phyloP scores from a whole-genome alignment of 2,329 filamentous ascomycete species.

The Colletotrichum theobromicola region DNA sequence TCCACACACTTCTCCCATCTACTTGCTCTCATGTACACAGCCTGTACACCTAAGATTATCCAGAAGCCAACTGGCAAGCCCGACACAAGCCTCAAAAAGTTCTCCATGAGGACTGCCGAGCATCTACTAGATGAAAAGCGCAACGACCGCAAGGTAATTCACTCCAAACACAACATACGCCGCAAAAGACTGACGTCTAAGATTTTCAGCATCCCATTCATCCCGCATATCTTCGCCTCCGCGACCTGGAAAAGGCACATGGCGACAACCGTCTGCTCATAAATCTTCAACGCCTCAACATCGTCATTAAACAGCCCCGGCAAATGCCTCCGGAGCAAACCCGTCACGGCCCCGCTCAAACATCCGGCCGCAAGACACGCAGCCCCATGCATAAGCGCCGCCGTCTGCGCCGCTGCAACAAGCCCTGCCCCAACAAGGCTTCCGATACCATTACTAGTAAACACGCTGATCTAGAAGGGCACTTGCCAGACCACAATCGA shows the following conservation, averaged over 20 bases:
- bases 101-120: neutral
- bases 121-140: neutral
- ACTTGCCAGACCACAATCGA: conserved; percentile 47
- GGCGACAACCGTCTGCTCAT: fast-evolving
- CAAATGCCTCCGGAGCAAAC: neutral
- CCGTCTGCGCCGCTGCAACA: conserved; percentile 18
- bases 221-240: neutral
- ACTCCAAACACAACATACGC: neutral
- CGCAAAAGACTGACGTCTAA: neutral
- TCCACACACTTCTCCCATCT: neutral
- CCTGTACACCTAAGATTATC: neutral
- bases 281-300: neutral
- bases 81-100: neutral
- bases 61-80: neutral
- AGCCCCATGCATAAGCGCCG: neutral
- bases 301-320: neutral
- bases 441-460: conserved; percentile 45
- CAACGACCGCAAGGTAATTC: neutral
- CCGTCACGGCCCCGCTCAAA: neutral
- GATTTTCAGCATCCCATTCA: neutral
- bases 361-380: neutral
- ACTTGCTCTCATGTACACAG: fast-evolving
- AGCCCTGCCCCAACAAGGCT: conserved; percentile 45
- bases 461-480: conserved; percentile 46
- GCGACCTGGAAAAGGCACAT: neutral